A percentile compares a stretch with the other conserved stretches of the same genome.
Evolutionary conservation across 164 flowering plant genomes (phyloP).

Genomic region (Vitis rotundifolia): DNA sequence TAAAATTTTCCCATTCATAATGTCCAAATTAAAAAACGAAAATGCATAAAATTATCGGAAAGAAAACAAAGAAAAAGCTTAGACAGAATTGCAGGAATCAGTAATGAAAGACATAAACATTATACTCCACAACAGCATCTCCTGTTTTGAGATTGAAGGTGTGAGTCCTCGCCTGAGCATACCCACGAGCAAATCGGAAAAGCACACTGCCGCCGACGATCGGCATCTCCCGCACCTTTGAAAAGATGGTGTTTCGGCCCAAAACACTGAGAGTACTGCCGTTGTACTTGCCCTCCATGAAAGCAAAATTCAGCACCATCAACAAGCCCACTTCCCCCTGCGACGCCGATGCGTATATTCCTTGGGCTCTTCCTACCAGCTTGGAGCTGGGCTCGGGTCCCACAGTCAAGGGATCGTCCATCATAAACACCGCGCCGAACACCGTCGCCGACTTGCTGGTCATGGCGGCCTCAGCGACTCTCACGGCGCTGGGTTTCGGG

Average conservation of each 20-base stretch:
- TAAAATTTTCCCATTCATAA: too few relatives aligned
- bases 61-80: too few relatives aligned
- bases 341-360: conserved; percentile 23
- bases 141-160: conserved; percentile 10
- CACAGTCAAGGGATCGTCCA: conserved; percentile 27
- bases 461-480: conserved; percentile 18
- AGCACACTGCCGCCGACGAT: conserved; percentile 35
- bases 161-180: conserved; percentile 23
- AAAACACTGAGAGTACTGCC: conserved; percentile 30
- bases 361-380: conserved; percentile 27
- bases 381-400: conserved; percentile 18
- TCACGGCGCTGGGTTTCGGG: conserved; percentile 24
- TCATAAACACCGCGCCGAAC: conserved; percentile 26
- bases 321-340: conserved; percentile 12
- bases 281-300: conserved; percentile 28
- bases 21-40: too few relatives aligned
- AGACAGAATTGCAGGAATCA: conserved; percentile 5
- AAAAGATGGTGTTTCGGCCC: conserved; percentile 26
- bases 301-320: conserved; percentile 24
- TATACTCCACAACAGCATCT: conserved; percentile 29
- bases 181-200: conserved; percentile 37
- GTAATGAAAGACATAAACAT: conserved; percentile 27
- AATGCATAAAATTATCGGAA: too few relatives aligned
- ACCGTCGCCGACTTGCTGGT: conserved; percentile 8
- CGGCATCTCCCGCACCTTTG: conserved; percentile 30